Conservation (phyloP, 345 rosid genomes). For the Eucalyptus melliodora region DNA sequence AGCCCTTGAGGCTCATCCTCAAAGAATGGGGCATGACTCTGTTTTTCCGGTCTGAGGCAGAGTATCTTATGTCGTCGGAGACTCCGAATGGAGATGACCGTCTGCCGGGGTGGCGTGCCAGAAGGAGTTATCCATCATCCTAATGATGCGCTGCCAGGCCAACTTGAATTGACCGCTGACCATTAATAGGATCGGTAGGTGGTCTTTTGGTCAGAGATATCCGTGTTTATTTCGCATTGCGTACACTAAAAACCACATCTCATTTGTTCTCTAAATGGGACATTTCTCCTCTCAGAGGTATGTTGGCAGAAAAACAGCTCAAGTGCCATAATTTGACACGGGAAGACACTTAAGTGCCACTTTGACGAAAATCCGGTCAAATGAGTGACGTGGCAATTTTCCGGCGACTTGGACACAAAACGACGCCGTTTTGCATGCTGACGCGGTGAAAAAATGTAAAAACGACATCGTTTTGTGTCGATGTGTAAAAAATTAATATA, state of each 20-base stretch:
- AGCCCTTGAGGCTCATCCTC: neutral
- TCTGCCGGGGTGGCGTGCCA: neutral
- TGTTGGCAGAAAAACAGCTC: too few species aligned
- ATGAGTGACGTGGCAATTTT: too few species aligned
- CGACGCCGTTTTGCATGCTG: too few species aligned
- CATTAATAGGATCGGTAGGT: neutral
- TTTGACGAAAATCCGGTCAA: accelerated
- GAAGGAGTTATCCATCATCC: neutral
- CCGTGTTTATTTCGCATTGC: neutral
- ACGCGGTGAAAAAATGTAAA: too few species aligned
- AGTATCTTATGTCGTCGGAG: neutral
- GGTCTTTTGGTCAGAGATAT: neutral
- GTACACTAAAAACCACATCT: neutral
- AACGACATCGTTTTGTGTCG: too few species aligned
- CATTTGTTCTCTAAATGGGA: neutral
- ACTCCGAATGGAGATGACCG: neutral
- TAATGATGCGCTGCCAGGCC: neutral
- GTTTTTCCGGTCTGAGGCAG: too few species aligned
- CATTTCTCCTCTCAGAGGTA: neutral
- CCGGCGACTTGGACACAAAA: too few species aligned
- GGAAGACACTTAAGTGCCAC: too few species aligned
- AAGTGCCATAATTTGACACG: too few species aligned
- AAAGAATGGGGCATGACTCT: neutral
- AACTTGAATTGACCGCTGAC: neutral
- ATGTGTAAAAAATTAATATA: too few species aligned